phyloP scores from a whole-genome alignment of 1,284 basidiomycete species.

The Phylloporus sp. region DNA sequence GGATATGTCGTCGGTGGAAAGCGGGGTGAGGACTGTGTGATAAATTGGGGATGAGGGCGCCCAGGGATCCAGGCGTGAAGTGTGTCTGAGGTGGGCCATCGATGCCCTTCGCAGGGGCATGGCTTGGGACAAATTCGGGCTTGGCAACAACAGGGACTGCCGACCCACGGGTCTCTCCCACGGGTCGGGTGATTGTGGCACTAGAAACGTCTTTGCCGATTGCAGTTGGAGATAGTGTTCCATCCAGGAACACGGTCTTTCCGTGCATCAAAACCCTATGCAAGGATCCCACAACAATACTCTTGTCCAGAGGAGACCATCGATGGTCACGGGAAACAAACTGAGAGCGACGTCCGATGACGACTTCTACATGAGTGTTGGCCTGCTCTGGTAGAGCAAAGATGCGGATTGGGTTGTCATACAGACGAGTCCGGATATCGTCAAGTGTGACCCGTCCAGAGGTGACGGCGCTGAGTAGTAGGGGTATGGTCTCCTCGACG shows the following conservation, averaged over 20 bases:
- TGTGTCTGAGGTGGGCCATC: slow-evolving; percentile 33
- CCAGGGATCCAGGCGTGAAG: slow-evolving; percentile 28
- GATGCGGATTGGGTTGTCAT: slow-evolving; percentile 93
- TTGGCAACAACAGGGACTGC: slow-evolving; percentile 29
- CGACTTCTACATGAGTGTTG: slow-evolving; percentile 92
- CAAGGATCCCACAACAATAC: slow-evolving; percentile 75
- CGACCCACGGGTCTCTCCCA: slow-evolving; percentile 35
- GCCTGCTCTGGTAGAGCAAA: slow-evolving; percentile 90
- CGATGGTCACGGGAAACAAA: slow-evolving; percentile 59
- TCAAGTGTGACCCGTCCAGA: slow-evolving; percentile 85
- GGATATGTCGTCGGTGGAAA: slow-evolving; percentile 89
- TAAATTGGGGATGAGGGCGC: slow-evolving; percentile 43
- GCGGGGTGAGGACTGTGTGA: slow-evolving; percentile 68
- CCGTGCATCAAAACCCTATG: slow-evolving; percentile 93
- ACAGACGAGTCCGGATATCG: slow-evolving; percentile 81
- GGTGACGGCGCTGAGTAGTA: slow-evolving; percentile 88
- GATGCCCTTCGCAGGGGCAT: slow-evolving; percentile 32
- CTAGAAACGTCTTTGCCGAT: slow-evolving; percentile 86
- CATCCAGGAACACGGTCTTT: slow-evolving; percentile 93
- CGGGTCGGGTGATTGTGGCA: slow-evolving; percentile 60
- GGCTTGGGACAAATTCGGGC: slow-evolving; percentile 40
- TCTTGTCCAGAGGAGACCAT: slow-evolving; percentile 89
- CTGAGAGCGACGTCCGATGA: slow-evolving; percentile 78
- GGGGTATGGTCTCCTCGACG: slow-evolving; percentile 86
- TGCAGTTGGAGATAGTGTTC: slow-evolving; percentile 68